These are phyloP conservation scores for Ceratocystis smalleyi DNA, from an alignment of 2,329 filamentous ascomycete genomes.

Conservation along the genomic window DNA sequence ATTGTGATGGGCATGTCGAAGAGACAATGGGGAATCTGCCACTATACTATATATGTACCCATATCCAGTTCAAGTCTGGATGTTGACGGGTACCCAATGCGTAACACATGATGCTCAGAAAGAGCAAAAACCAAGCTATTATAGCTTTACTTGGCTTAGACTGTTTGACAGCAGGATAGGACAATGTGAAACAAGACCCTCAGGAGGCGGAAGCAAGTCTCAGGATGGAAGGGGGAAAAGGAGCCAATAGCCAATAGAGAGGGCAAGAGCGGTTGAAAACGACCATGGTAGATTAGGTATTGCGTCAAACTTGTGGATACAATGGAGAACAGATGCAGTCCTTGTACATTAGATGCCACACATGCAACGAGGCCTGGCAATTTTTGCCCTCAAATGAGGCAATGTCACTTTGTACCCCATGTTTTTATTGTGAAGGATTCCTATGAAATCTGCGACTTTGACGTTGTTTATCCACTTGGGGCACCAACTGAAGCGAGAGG, in stretches of 20 bases:
- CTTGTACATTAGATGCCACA: neutral
- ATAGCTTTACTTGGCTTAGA: neutral
- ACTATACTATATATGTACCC: too few relatives aligned
- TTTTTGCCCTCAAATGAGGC: neutral
- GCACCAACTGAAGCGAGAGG: neutral
- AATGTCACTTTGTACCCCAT: neutral
- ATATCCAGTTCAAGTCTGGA: too few relatives aligned
- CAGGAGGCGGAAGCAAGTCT: neutral
- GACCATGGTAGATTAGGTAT: neutral
- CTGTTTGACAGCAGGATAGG: neutral
- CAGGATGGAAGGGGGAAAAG: neutral
- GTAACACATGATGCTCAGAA: too few relatives aligned
- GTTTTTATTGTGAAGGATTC: neutral
- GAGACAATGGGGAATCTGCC: too few relatives aligned
- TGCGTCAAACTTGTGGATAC: neutral
- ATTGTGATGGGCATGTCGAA: too few relatives aligned
- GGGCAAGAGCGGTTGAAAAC: neutral
- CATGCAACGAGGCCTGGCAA: neutral
- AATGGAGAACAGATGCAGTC: neutral
- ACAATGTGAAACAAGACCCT: neutral
- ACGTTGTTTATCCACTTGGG: neutral
- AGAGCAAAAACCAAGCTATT: neutral
- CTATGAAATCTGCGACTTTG: neutral
- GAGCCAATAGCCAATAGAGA: neutral
- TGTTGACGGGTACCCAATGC: too few relatives aligned